phyloP scores from a whole-genome alignment of 768 basidiomycete genomes.

The Mycena vulgaris region DNA sequence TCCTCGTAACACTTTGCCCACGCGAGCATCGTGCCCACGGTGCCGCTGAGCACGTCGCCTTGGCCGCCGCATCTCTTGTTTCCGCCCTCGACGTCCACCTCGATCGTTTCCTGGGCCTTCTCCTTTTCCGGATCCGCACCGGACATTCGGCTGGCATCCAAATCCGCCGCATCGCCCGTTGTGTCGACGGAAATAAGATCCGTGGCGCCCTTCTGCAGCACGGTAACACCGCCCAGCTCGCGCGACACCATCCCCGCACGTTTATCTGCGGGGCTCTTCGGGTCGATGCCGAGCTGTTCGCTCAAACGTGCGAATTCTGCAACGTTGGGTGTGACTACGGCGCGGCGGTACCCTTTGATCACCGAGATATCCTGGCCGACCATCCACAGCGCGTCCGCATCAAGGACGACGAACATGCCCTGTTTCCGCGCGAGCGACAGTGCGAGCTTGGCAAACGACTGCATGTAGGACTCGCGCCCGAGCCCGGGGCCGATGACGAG shows the following conservation, averaged over 20 bases:
- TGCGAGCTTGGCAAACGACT: conserved; percentile 82
- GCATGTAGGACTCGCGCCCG: conserved; percentile 94
- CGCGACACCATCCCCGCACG: conserved; percentile 83
- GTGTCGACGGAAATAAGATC: conserved; percentile 90
- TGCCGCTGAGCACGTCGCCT: conserved; percentile 93
- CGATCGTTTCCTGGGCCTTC: conserved; percentile 71
- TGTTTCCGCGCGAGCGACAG: conserved; percentile 78
- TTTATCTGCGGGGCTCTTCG: conserved; percentile 62
- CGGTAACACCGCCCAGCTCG: conserved; percentile 87
- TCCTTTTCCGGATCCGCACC: conserved; percentile 65
- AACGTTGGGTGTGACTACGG: conserved; percentile 94
- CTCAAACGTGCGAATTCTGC: conserved; percentile 92
- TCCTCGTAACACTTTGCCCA: conserved; percentile 97
- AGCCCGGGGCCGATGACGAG: conserved; percentile 96
- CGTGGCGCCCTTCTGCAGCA: conserved; percentile 88
- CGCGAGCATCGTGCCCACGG: conserved; percentile 90
- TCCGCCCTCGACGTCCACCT: conserved; percentile 83
- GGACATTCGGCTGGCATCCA: conserved; percentile 60
- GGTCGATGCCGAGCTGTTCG: conserved; percentile 79
- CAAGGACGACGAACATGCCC: conserved; percentile 93
- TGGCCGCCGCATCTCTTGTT: conserved; percentile 96
- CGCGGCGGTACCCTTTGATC: conserved; percentile 88
- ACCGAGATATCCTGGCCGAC: conserved; percentile 81
- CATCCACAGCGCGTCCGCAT: conserved; percentile 93
- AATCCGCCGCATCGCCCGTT: conserved; percentile 65